Percentiles rank a stretch among this genome's conserved stretches.
Evolutionary conservation across 495 filamentous ascomycete species (phyloP).

Genomic region (Podospora conica): DNA sequence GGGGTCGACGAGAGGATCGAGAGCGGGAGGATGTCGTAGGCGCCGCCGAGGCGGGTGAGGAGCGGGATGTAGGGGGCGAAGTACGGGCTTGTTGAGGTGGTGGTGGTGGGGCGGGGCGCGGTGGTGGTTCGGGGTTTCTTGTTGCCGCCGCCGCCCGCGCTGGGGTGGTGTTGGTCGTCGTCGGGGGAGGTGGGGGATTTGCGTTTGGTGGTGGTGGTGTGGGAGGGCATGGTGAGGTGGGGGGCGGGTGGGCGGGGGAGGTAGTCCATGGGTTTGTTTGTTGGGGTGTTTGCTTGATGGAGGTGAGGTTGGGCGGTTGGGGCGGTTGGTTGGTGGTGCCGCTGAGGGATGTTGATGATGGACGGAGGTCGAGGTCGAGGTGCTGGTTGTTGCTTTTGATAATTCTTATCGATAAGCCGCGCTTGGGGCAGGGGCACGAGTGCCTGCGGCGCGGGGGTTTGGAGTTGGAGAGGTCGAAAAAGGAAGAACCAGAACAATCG

Average conservation of each 20-base stretch:
- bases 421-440: not conserved
- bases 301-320: not conserved
- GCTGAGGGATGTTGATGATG: not conserved
- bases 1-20: conserved; percentile 50
- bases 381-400: not conserved
- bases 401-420: not conserved
- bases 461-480: not conserved
- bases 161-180: not conserved
- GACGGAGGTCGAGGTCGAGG: not conserved
- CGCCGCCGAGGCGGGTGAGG: conserved; percentile 23
- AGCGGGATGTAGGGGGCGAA: conserved; percentile 23
- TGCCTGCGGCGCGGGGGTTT: not conserved
- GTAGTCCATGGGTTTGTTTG: not conserved
- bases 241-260: not conserved
- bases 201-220: not conserved
- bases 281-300: not conserved
- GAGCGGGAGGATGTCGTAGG: conserved; percentile 36
- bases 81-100: conserved; percentile 9
- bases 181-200: not conserved
- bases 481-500: not conserved
- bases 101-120: not conserved
- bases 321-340: not conserved
- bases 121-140: conserved; percentile 18
- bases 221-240: not conserved
- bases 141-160: too few species aligned